Percentiles rank a stretch among this genome's conserved stretches.
Conservation (phyloP, 768 basidiomycete species). For the Rhodocollybia butyracea region DNA sequence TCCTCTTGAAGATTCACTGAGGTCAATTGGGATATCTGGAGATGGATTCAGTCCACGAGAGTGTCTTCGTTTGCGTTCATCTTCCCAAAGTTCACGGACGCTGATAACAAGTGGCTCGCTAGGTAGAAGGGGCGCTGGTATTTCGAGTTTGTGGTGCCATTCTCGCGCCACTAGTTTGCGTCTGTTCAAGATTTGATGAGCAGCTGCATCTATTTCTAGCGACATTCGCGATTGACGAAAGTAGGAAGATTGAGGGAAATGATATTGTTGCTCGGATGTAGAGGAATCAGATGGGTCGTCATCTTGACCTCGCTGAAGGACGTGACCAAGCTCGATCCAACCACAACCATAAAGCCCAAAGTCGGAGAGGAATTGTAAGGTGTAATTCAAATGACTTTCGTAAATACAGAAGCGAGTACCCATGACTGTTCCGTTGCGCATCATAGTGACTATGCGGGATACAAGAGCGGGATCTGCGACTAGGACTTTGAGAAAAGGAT, state of each 20-base stretch:
- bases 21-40: conserved; percentile 69
- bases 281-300: conserved; percentile 11
- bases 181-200: conserved; percentile 88
- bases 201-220: conserved; percentile 81
- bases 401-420: conserved; percentile 72
- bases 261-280: not conserved
- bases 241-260: conserved; percentile 52
- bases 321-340: conserved; percentile 72
- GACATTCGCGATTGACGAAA: conserved; percentile 61
- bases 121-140: conserved; percentile 50
- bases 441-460: conserved; percentile 67
- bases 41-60: conserved; percentile 68
- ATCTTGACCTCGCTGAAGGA: conserved; percentile 51
- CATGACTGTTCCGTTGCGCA: conserved; percentile 84
- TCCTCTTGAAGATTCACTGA: conserved; percentile 59
- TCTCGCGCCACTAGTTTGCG: conserved; percentile 58
- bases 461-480: conserved; percentile 68
- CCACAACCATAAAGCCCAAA: conserved; percentile 95
- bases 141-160: conserved; percentile 63
- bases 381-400: conserved; percentile 87
- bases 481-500: conserved; percentile 86
- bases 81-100: conserved; percentile 95
- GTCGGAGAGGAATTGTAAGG: conserved; percentile 92
- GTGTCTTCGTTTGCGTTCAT: conserved; percentile 77
- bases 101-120: conserved; percentile 79